Base-by-base conservation (phyloP, 2,329 filamentous ascomycete genomes). In the Coniochaeta pulveracea region DNA sequence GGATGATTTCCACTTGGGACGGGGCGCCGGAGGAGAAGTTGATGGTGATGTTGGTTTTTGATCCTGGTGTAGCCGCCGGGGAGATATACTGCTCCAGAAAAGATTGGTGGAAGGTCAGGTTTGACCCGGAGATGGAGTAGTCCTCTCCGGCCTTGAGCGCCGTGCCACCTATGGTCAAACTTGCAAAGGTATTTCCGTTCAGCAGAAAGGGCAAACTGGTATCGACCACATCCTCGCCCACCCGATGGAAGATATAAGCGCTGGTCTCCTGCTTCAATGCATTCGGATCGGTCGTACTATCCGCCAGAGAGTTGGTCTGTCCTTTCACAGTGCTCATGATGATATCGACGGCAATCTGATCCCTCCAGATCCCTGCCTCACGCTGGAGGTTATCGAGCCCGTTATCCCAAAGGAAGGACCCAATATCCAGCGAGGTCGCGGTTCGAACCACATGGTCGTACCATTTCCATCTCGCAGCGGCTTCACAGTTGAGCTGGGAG, bases 391-490 rank as follows among this genome's bases (percentile, higher is more conserved):
- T 64, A 41, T 75, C 71, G 3, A 57, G 46, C 0, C 72, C 70
- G 37, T 75, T 76, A 44, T 77, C 72, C 72, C 72, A 77, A 5
- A 76, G 47, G 2, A 75, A 54, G 4, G 63, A 58, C 1, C 63
- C 50, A 6, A 66, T 69, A 39, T 64, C 57, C 42, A 71, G 66
- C 28, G 63, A 58, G 2, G 52, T 56, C 1, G 66, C 64, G 0
- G 59, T 64, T 18, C 61, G 60, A 14, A 65, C 49, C 34, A 77
- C 56, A 37, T 62, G 59, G 47, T 76, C 70, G 34, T 63, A 67
- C 46, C 72, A 77, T 36, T 65, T 66, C 65, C 72, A 75, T 28
- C 70, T 57, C 2, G 65, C 70, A 1, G 67, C 66, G 0, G 64
- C 60, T 45, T 78, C 73, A 2, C 64, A 66, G 31, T 59, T 60